Conservation (phyloP, 805 yeast species). For the Pichia gijzeniarum region DNA sequence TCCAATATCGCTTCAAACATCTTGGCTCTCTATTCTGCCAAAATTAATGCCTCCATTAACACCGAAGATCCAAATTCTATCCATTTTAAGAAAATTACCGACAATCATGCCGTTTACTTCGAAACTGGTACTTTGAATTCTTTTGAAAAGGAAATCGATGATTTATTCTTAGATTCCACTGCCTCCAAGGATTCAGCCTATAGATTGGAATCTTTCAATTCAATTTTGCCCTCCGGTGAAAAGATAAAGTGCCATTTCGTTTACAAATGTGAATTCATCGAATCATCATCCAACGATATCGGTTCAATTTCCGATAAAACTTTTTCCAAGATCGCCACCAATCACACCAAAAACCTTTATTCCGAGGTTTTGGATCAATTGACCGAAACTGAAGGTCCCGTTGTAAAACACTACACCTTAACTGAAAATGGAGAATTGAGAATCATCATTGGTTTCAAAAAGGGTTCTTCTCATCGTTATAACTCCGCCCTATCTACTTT, state of each 20-base stretch:
- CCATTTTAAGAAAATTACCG: conserved; percentile 71
- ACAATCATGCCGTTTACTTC: conserved; percentile 86
- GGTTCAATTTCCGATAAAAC: conserved; percentile 69
- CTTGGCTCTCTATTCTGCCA: conserved; percentile 85
- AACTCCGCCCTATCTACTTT: conserved; percentile 81
- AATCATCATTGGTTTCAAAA: conserved; percentile 81
- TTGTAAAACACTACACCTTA: conserved; percentile 77
- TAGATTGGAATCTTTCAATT: conserved; percentile 73
- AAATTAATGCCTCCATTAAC: conserved; percentile 74
- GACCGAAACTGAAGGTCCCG: conserved; percentile 80
- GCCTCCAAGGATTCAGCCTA: conserved; percentile 35
- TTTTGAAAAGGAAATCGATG: conserved; percentile 76
- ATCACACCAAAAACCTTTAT: conserved; percentile 73
- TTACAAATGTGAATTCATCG: conserved; percentile 51
- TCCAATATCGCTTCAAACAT: conserved; percentile 77
- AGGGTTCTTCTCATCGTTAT: conserved; percentile 77
- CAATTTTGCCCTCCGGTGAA: conserved; percentile 50
- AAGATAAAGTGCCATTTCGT: conserved; percentile 65
- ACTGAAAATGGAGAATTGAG: conserved; percentile 80
- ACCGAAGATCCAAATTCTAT: conserved; percentile 37
- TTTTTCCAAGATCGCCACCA: conserved; percentile 70
- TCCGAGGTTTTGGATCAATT: conserved; percentile 64
- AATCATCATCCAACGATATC: conserved; percentile 39
- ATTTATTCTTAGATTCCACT: conserved; percentile 57
- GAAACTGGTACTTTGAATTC: conserved; percentile 52